Base-by-base conservation (phyloP, 345 rosid species). In the Brassica nigra region DNA sequence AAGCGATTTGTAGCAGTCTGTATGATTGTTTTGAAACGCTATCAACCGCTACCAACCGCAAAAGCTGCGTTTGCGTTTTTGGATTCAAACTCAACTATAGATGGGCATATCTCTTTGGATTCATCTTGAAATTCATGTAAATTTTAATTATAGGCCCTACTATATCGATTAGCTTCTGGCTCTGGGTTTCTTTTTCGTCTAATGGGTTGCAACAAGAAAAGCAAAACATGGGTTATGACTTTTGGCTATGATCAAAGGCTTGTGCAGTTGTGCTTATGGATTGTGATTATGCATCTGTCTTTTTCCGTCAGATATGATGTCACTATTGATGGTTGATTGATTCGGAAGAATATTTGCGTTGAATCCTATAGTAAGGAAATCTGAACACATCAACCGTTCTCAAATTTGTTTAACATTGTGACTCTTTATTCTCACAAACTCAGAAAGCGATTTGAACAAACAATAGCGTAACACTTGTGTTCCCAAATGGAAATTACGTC, bases 381-480 rank as follows among this genome's bases (percentile, higher is more conserved):
- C 18, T 18, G 18, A 18, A 18, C 58, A 23, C 31, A 23, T 59
- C 62, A 10, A 18, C 18, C 18, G 18, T 18, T 18, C 18, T 18
- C 18, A 18, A 18, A 18, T 18, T 18, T 18, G 18, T 18, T 18
- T 18, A 18, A 18, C 18, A 18, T 18, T 18, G 18, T 14, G 10
- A 23, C 8, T 2, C 5, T 37, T 14, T 20, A 30, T 28, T 6
- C 31, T 44, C 59, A 44, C 30, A 12, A 59, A 59, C 2, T 29
- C 6, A 16, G 42, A 62, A 63, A 74, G 8, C 14, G 69, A 30
- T 11, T 9, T 54, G 10, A 6, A 54, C 47, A 30, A 71, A 71
- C 18, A 20, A 55, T 2, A 71, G 75, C 71, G 29, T 68, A 8
- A 64, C 68, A 64, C 44, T 31, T 62, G 44, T 6, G 28, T 64